Evolutionary conservation across 192 early-diverging fungal genomes (phyloP).

Genomic region (Radiomyces spectabilis): DNA sequence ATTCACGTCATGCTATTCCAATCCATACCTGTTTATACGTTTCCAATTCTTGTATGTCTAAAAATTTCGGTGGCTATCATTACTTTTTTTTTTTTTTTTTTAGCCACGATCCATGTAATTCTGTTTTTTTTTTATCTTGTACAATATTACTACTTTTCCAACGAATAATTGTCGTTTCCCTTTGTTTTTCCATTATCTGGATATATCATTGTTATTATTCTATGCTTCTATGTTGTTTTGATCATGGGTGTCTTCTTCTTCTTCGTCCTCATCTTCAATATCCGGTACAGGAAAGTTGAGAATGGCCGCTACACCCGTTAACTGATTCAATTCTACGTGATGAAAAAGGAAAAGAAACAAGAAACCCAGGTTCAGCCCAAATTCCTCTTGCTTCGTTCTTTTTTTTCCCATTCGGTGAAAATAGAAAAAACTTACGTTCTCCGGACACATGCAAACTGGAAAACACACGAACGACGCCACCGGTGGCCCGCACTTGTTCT

Average conservation of each 20-base stretch:
- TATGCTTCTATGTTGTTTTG: not conserved
- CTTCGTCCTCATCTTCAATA: slow-evolving; percentile 60
- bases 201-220: not conserved
- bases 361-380: not conserved
- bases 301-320: slow-evolving; percentile 93
- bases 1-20: too few species aligned
- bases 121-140: not conserved
- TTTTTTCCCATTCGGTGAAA: not conserved
- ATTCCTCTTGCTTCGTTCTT: not conserved
- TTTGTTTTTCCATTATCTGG: not conserved
- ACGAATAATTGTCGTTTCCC: not conserved
- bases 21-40: too few species aligned
- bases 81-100: too few species aligned
- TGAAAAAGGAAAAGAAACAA: not conserved
- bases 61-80: too few species aligned
- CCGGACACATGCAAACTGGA: slow-evolving; percentile 93
- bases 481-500: slow-evolving; percentile 65
- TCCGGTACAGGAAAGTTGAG: slow-evolving; percentile 88
- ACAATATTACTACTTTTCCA: not conserved
- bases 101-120: not conserved
- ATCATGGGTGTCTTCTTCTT: slow-evolving; percentile 6
- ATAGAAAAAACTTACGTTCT: slow-evolving; percentile 61
- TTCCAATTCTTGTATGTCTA: too few species aligned
- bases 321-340: slow-evolving; percentile 72
- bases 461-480: slow-evolving; percentile 80